Base-by-base conservation (phyloP, 169 alveolate species). In the Babesia gibsoni region DNA sequence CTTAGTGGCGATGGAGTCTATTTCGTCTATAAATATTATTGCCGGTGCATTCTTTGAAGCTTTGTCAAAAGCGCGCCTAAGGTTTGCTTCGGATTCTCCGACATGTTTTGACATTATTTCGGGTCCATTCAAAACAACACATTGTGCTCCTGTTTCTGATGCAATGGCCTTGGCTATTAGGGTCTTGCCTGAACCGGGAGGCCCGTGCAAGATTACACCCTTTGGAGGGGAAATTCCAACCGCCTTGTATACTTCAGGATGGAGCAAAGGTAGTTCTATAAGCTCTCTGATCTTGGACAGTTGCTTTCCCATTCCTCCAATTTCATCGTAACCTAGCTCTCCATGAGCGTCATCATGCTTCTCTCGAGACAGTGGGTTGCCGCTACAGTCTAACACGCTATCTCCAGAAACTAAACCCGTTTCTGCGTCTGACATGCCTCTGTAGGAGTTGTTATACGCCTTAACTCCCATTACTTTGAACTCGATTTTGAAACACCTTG, bases 1-100 rank as follows among this genome's bases (percentile, higher is more conserved):
- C 61, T 86, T 92, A 39, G 94, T 93, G 56, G 96, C 95, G 30
- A 95, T 88, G 27, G 94, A 83, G 82, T 95, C 98, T 48, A 96
- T 89, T 59, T 96, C 97, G 70, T 96, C 99, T 7, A 96, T 86
- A 70, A 96, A 90, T 16, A 96, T 82, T 37, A 90, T 88, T 29
- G 91, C 70, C 18, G 92, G 92, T 0, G 87, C 86, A 50, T 88
- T 80, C 49, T 83, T 87, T 9, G 84, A 45, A 0, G 92, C 92
- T 52, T 69, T 86, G 69, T 91, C 90, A 58, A 91, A 91, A 35
- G 91, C 67, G 4, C 88, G 90, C 37, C 97, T 65, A 29, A 93
- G 82, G 42, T 89, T 85, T 18, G 87, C 91, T 83, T 93, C 97
- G 16, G 95, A 88, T 49, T 93, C 97, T 2, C 97, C 97, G 33